Base-by-base conservation (phyloP, 352 stramenopile genomes). In the Phytophthora uliginosa region DNA sequence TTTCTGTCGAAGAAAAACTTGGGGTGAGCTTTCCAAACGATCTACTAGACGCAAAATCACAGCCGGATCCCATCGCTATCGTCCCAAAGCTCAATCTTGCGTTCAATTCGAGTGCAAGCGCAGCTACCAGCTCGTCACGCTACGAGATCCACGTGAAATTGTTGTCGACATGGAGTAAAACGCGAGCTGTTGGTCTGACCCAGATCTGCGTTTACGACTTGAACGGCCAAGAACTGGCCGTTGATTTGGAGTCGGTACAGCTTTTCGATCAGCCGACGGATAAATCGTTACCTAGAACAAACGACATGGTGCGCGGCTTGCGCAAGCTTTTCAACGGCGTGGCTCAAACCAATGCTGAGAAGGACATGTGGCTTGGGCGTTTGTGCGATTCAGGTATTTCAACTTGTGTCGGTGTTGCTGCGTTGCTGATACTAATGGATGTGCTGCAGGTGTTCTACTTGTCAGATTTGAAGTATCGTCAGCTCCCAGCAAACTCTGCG, bases 331-430 rank as follows among this genome's bases (percentile, higher is more conserved):
- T 93, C 62, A 91, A 91, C 28, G 85, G 83, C 2, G 60, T 90
- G 10, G 74, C 81, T 0, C 72, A 93, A 28, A 94, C 88, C 0
- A 94, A 78, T 54, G 78, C 61, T 15, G 88, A 95, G n/a, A 75
- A 84, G 4, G 77, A 95, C 15, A 94, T 94, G 86, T 95, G 89
- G 89, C 74, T 94, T 13, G 89, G 89, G 28, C 79, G 79, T 3
- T 70, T 95, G 0, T 79, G 81, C 5, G 80, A 89, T n/a, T 71
- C 79, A 66, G 83, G 84, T 89, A 74, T 12, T 61, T 51, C 18
- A 33, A 57, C 45, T 24, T 51, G 42, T 24, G 42, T n/a, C 22
- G 13, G 51, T 38, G 17, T 17, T 12, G 15, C 7, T 45, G 2
- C 28, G 28, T 4, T 15, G 15, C 5, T 9, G 18, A 42, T 28